Conservation (phyloP, 352 stramenopile species). For the Globisporangium parvum region DNA sequence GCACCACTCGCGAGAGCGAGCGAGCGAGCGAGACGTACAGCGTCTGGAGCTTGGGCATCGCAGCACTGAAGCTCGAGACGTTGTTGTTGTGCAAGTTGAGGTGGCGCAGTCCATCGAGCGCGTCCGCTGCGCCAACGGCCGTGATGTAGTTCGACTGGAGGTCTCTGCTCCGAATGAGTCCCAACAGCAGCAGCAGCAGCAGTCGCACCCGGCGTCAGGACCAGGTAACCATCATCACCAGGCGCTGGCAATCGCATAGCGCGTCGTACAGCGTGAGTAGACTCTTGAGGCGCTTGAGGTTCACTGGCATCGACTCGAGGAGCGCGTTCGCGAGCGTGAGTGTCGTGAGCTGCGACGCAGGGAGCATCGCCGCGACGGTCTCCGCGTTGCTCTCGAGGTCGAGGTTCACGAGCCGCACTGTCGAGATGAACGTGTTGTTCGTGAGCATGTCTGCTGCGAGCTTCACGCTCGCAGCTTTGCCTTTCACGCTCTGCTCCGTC, state of each 20-base stretch:
- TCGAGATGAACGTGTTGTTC: slow-evolving; percentile 24
- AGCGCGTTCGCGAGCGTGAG: slow-evolving; percentile 10
- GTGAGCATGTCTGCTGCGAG: slow-evolving; percentile 26
- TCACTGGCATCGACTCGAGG: slow-evolving; percentile 1
- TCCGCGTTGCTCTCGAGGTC: slow-evolving; percentile 1
- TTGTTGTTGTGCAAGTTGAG: slow-evolving; percentile 50
- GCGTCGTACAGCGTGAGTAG: slow-evolving; percentile 8
- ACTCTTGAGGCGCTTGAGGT: slow-evolving; percentile 5
- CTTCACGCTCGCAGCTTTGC: slow-evolving; percentile 35
- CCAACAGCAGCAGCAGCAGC: not conserved
- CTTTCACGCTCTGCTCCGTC: slow-evolving; percentile 28
- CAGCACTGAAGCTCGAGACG: slow-evolving; percentile 32
- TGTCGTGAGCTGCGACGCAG: slow-evolving; percentile 1
- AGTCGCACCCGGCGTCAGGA: not conserved
- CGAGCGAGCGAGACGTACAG: slow-evolving; percentile 27
- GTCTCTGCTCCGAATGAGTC: slow-evolving; percentile 1
- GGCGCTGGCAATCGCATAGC: too few relatives aligned
- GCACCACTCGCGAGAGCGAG: not conserved
- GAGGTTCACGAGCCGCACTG: slow-evolving; percentile 25
- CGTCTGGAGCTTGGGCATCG: slow-evolving; percentile 34
- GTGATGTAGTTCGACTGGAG: slow-evolving; percentile 13
- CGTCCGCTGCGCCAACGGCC: slow-evolving; percentile 1
- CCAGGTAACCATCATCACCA: too few relatives aligned
- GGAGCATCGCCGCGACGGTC: slow-evolving; percentile 10
- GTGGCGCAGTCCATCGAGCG: slow-evolving; percentile 2